Evolutionary conservation across 371 early-diverging fungal genomes (phyloP), one percentile per base, ranked within the genome.

Genomic region (Lichtheimia ornata): DNA sequence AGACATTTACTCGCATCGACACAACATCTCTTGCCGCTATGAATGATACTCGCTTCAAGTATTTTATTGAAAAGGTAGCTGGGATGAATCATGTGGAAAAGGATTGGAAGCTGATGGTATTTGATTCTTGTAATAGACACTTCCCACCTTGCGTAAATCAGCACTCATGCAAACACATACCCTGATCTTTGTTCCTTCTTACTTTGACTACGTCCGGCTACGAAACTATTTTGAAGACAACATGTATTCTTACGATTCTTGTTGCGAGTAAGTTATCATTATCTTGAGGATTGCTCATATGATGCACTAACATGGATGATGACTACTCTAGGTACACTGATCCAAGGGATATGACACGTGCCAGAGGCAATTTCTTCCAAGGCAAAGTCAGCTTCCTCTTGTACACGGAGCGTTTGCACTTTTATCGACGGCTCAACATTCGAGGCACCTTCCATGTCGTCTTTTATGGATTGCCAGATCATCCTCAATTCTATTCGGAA

Each of bases 121-220:
- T 12, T 55, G 18, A 35, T 18, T 25, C 58, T 15, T 58, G 9
- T 15, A 0, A 0, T 63, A 84, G 67, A 84, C 84, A 28, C 54
- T 87, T 4, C 87, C 87, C 6, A 68, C 81, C 9, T 72, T 87
- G 27, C 85, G 84, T 51, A 82, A 80, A 58, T 85, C 84, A 20
- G 81, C 84, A 22, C 73, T 83, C 25, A 83, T 58, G 59, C 87
- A 89, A 73, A 79, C 84, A 17, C 91, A 93, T 72, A 88, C 91
- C 51, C 74, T 95, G 67, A 84, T 99, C 45, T 93, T 94, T 73
- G 87, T 96, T 7, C 93, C 98, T n/a, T 91, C 92, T 12, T 99
- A 97, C 70, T 95, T 97, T 79, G 99, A 99, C 66, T 99, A 90
- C 84, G 93, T 97, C 11, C 84, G 95, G 7, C 59, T 99, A 27